Percentiles rank a stretch among this genome's conserved stretches.
Evolutionary conservation across 805 yeast species (phyloP).

Genomic region (Candida ortonii): DNA sequence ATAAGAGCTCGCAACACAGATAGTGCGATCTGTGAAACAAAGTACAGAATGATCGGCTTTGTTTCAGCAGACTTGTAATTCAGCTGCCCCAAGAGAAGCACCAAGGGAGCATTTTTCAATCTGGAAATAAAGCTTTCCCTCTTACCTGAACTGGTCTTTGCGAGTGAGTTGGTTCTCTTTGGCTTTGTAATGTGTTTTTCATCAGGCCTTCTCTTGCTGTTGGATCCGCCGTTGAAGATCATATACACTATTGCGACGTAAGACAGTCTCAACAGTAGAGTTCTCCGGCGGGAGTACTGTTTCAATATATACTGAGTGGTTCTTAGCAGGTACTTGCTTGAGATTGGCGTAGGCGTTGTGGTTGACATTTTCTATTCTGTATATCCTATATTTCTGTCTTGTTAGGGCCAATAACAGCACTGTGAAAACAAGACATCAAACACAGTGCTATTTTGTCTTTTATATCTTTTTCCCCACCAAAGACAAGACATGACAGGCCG

Average conservation of each 20-base stretch:
- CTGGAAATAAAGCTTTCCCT: constrained; percentile 2
- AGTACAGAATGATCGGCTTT: constrained; percentile 19
- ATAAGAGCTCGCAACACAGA: constrained; percentile 67
- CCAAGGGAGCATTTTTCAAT: constrained; percentile 18
- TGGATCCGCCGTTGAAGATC: constrained; percentile 29
- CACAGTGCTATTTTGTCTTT: constrained; percentile 4
- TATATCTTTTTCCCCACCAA: too few species aligned
- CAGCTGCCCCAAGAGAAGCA: constrained; percentile 16
- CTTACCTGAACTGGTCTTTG: constrained; percentile 1
- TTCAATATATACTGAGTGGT: constrained; percentile 12
- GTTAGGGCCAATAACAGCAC: too few species aligned
- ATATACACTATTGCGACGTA: constrained; percentile 24
- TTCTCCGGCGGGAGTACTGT: constrained; percentile 25
- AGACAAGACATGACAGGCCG: too few species aligned
- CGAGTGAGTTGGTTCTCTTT: constrained; percentile 4
- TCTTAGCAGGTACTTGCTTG: constrained; percentile 13
- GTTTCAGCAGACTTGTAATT: constrained; percentile 12
- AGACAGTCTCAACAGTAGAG: constrained; percentile 21
- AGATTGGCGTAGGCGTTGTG: neutral
- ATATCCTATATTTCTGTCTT: too few species aligned
- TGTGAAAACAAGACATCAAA: too few species aligned
- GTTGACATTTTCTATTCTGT: neutral
- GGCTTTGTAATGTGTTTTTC: neutral
- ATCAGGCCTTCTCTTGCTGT: constrained; percentile 1
- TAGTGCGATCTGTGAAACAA: constrained; percentile 54